Conservation (phyloP, 768 basidiomycete genomes). For the Leccinum olivaceopallidum region DNA sequence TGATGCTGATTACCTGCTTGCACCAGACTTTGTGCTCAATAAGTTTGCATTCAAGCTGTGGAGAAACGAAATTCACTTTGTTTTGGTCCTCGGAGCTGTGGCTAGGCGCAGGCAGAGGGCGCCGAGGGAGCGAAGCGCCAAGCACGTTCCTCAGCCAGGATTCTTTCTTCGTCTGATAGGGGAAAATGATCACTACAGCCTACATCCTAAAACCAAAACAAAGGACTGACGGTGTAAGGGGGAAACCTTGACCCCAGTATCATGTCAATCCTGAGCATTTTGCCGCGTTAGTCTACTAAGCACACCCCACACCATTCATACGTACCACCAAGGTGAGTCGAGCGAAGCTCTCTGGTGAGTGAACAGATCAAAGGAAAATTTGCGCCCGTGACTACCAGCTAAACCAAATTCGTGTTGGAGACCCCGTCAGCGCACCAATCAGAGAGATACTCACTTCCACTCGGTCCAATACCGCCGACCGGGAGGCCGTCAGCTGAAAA, state of each 20-base stretch:
- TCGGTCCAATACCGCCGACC: conserved; percentile 72
- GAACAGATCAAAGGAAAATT: conserved; percentile 75
- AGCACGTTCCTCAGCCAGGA: conserved; percentile 16
- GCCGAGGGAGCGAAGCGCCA: conserved; percentile 23
- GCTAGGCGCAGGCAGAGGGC: conserved; percentile 12
- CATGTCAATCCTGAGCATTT: conserved; percentile 23
- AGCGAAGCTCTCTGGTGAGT: conserved; percentile 68
- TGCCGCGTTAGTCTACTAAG: conserved; percentile 1
- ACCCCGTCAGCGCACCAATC: background rate
- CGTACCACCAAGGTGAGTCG: conserved; percentile 41
- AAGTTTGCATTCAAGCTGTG: background rate
- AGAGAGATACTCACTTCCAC: conserved; percentile 60
- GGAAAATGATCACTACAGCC: background rate
- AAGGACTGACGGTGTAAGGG: conserved; percentile 27
- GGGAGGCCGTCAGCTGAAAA: conserved; percentile 59
- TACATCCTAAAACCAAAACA: background rate
- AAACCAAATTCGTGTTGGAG: background rate
- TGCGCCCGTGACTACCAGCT: conserved; percentile 75
- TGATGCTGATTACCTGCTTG: conserved; percentile 1
- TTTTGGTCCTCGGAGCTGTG: conserved; percentile 14
- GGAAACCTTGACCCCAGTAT: conserved; percentile 31
- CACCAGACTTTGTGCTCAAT: conserved; percentile 19
- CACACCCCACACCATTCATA: background rate
- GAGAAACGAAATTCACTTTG: conserved; percentile 8
- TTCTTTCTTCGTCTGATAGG: conserved; percentile 26